Conservation (phyloP, 176 grass and related monocot species). For the Carex littledalei region DNA sequence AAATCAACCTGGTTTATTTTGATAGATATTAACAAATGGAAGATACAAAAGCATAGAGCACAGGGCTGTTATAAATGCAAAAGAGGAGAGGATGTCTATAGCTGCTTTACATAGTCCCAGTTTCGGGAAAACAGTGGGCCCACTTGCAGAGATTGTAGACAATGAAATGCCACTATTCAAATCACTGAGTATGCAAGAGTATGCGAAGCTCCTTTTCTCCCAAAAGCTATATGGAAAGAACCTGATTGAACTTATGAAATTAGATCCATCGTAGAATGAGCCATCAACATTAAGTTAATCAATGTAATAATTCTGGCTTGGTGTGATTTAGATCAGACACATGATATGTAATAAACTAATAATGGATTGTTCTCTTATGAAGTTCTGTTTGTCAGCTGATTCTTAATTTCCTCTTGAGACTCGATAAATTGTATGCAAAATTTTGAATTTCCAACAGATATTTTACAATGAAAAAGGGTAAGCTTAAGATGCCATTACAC, state of each 20-base stretch:
- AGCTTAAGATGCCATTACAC: not conserved
- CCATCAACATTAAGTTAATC: not conserved
- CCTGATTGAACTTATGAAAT: conserved; percentile 21
- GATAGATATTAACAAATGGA: conserved; percentile 29
- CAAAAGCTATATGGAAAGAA: conserved; percentile 26
- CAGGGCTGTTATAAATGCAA: conserved; percentile 16
- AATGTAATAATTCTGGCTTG: not conserved
- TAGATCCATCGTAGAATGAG: not conserved
- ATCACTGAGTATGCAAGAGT: conserved; percentile 12
- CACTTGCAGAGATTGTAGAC: conserved; percentile 21
- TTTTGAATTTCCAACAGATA: not conserved
- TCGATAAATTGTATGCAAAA: not conserved
- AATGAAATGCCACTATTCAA: conserved; percentile 11
- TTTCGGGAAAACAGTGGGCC: conserved; percentile 7
- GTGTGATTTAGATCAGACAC: not conserved
- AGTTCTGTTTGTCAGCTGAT: not conserved
- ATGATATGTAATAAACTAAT: not conserved
- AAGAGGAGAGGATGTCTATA: conserved; percentile 24
- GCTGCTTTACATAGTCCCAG: conserved; percentile 7
- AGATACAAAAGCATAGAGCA: conserved; percentile 36
- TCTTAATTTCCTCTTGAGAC: not conserved
- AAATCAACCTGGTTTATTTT: not conserved
- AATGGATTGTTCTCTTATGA: not conserved
- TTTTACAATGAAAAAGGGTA: not conserved
- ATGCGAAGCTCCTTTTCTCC: conserved; percentile 13